Evolutionary conservation across 2,329 filamentous ascomycete species (phyloP).

Genomic region (Knufia petricola): DNA sequence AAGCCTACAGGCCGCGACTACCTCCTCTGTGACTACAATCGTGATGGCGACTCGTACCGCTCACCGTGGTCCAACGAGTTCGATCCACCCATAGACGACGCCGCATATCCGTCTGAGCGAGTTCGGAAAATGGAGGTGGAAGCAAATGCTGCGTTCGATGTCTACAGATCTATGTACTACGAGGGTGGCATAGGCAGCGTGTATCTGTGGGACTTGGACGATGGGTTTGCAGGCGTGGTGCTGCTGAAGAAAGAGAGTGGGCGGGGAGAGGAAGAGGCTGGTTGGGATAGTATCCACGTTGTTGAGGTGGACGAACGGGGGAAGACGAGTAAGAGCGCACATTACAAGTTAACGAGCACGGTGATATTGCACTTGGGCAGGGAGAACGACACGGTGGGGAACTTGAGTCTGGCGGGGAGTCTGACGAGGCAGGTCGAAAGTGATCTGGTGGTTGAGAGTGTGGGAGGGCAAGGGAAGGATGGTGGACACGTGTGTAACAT

Average conservation of each 20-base stretch:
- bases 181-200: constrained; percentile 94
- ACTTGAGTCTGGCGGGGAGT: constrained; percentile 89
- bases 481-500: constrained; percentile 93
- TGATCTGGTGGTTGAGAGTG: constrained; percentile 67
- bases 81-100: constrained; percentile 80
- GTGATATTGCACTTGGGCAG: constrained; percentile 71
- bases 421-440: constrained; percentile 96
- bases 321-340: constrained; percentile 61
- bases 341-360: constrained; percentile 96
- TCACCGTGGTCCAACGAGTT: constrained; percentile 99
- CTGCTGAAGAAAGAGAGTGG: constrained; percentile 77
- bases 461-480: constrained; percentile 46
- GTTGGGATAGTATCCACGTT: constrained; percentile 98
- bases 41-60: constrained; percentile 93
- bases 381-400: constrained; percentile 58
- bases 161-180: constrained; percentile 87
- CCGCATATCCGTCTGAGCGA: constrained; percentile 78
- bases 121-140: constrained; percentile 88
- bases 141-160: constrained; percentile 92
- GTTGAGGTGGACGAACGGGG: constrained; percentile 85
- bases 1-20: constrained; percentile 86
- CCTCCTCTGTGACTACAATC: constrained; percentile 98
- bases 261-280: constrained; percentile 50
- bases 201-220: constrained; percentile 96
- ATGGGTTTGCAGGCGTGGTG: constrained; percentile 94